A percentile compares a stretch with the other conserved stretches of the same genome.
These are phyloP conservation scores for Ceratobasidium sp. DNA, from an alignment of 1,284 basidiomycete genomes.

Conservation along the genomic window DNA sequence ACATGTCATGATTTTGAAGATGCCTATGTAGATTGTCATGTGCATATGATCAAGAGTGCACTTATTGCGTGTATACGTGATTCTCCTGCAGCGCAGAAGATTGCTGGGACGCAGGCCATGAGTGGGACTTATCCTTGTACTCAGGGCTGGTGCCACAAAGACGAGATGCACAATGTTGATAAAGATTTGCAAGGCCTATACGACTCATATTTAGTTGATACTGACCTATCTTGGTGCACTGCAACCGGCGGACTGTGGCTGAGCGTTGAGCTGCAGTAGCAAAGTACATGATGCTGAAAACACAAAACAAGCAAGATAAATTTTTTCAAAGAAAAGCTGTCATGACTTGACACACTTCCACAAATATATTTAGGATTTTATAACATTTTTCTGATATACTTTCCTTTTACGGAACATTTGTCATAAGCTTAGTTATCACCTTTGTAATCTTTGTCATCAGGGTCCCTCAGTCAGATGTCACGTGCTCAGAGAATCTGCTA, in stretches of 20 bases:
- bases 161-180: not conserved
- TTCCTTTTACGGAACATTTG: no score
- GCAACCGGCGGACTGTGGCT: not conserved
- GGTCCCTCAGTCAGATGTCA: no score
- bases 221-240: not conserved
- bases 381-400: no score
- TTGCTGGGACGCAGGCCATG: not conserved
- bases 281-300: not conserved
- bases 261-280: not conserved
- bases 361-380: no score
- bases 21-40: not conserved
- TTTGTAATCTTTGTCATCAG: no score
- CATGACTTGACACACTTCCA: no score
- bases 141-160: constrained; percentile 13
- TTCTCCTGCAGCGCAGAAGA: constrained; percentile 4
- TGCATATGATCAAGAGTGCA: not conserved
- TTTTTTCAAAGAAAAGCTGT: not conserved
- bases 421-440: no score
- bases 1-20: not conserved
- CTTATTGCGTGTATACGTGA: constrained; percentile 13
- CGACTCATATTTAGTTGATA: not conserved
- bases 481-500: no score
- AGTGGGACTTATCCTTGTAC: constrained; percentile 15
- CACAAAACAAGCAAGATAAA: not conserved
- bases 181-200: not conserved